Evolutionary conservation across 345 rosid species (phyloP).

Genomic region (Trapa incisa): DNA sequence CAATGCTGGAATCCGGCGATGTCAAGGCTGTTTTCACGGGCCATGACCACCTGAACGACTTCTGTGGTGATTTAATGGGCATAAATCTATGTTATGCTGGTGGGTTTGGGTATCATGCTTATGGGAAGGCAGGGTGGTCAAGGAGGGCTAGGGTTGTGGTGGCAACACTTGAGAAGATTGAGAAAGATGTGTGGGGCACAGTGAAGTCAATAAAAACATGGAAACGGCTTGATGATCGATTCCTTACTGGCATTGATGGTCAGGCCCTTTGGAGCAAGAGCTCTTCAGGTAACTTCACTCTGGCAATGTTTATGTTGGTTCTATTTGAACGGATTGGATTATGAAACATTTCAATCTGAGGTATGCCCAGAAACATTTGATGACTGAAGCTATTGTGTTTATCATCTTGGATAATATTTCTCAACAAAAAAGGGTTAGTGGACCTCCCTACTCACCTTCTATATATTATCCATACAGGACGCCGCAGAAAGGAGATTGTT

Average conservation of each 20-base stretch:
- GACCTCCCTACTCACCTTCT: background rate
- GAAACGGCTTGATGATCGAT: constrained; percentile 80
- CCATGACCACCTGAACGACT: constrained; percentile 85
- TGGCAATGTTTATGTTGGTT: background rate
- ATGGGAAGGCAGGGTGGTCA: constrained; percentile 83
- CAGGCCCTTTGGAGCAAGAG: constrained; percentile 70
- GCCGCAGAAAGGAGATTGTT: background rate
- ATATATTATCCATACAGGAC: background rate
- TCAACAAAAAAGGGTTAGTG: no score
- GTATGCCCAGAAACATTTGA: background rate
- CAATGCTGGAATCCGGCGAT: constrained; percentile 68
- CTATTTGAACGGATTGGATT: background rate
- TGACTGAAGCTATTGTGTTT: background rate
- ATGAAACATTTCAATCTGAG: background rate
- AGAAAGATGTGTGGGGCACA: constrained; percentile 48
- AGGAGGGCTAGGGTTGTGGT: constrained; percentile 72
- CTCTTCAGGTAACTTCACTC: constrained; percentile 23
- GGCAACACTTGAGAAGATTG: constrained; percentile 53
- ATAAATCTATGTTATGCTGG: constrained; percentile 89
- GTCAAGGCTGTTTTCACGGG: constrained; percentile 82
- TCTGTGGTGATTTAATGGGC: constrained; percentile 53
- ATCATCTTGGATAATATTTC: background rate
- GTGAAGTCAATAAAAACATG: constrained; percentile 76
- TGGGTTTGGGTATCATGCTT: constrained; percentile 91
- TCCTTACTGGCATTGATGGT: constrained; percentile 46